phyloP scores from a whole-genome alignment of 2,329 filamentous ascomycete species.

The Peltaster fructicola region DNA sequence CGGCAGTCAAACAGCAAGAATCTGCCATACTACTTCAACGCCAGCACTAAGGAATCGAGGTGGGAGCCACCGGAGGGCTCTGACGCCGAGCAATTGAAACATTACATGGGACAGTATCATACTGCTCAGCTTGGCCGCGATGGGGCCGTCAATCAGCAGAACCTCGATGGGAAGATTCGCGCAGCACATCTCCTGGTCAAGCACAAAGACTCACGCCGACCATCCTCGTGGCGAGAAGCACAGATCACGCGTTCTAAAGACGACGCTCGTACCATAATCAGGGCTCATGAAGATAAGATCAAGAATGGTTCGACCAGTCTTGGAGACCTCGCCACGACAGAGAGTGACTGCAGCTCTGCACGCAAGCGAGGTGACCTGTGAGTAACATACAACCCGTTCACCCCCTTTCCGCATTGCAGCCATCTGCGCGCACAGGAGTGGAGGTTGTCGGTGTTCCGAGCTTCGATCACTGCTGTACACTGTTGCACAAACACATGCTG shows the following conservation, averaged over 20 bases:
- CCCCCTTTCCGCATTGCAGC: too few relatives aligned
- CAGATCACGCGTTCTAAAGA: slow-evolving; percentile 79
- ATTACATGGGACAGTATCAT: slow-evolving; percentile 83
- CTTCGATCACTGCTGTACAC: too few relatives aligned
- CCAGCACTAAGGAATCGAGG: slow-evolving; percentile 66
- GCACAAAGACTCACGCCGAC: slow-evolving; percentile 72
- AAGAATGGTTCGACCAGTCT: slow-evolving; percentile 48
- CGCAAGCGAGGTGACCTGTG: slow-evolving; percentile 80
- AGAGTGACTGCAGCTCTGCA: slow-evolving; percentile 92
- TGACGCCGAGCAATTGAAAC: slow-evolving; percentile 81
- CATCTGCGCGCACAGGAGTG: too few relatives aligned
- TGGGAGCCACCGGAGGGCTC: slow-evolving; percentile 87
- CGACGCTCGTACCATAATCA: slow-evolving; percentile 64
- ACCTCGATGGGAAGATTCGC: slow-evolving; percentile 64
- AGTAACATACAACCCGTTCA: too few relatives aligned
- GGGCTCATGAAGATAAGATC: slow-evolving; percentile 60
- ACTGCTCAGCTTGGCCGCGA: slow-evolving; percentile 26
- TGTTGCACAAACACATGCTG: too few relatives aligned
- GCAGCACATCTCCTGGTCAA: slow-evolving; percentile 87
- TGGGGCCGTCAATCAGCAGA: slow-evolving; percentile 12
- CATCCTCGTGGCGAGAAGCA: slow-evolving; percentile 82
- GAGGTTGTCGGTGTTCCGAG: too few relatives aligned
- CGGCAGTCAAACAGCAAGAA: slow-evolving; percentile 97
- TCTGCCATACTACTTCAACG: slow-evolving; percentile 97
- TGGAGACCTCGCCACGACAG: slow-evolving; percentile 68